Base-by-base conservation (phyloP, 805 yeast genomes). In the Wilhelminamyces savonicus region DNA sequence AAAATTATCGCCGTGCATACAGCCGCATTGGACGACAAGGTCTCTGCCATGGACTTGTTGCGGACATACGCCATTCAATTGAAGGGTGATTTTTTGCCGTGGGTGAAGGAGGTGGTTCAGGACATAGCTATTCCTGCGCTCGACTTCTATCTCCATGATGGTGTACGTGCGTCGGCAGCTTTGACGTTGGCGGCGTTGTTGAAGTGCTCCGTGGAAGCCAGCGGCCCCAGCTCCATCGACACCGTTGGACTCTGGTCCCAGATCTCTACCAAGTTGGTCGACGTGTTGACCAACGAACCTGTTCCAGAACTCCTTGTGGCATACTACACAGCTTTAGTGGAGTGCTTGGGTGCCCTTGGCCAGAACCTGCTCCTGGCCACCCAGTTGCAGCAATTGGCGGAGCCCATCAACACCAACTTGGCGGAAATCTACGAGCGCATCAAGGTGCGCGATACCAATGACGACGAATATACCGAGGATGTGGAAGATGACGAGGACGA, bases 1-100 rank as follows among this genome's bases (percentile, higher is more conserved):
- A 88, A 86, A 55, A 88, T 85, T 48, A 76, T 92, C 47, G 97
- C 97, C 14, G 86, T 92, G 30, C 95, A 90, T 52, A 88, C 97
- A 3, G 86, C 96, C 9, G 66, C 84, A n/a, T 68, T 92, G 35
- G 98, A 92, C 50, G 97, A 90, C 40, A 92, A 92, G 59, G 88
- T 85, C 3, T 72, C 81, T 24, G 97, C 97, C 5, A 84, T 92
- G 66, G 97, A 90, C 50, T 64, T 90, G 30, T 64, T 92, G 31
- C 75, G 85, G 40, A 74, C 80, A 5, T 92, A 92, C 51, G 94
- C 96, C 11, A 78, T 81, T 27, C 82, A 83, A 37, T 70, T 92
- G 39, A 85, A 83, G 39, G 88, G 74, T 15, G 81, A 74, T 31
- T 92, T 92, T 56, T 81, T 74, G 44, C 88, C 85, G 6, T 90